Conservation (phyloP, 176 grass and related monocot genomes). For the Tillandsia fasciculata region DNA sequence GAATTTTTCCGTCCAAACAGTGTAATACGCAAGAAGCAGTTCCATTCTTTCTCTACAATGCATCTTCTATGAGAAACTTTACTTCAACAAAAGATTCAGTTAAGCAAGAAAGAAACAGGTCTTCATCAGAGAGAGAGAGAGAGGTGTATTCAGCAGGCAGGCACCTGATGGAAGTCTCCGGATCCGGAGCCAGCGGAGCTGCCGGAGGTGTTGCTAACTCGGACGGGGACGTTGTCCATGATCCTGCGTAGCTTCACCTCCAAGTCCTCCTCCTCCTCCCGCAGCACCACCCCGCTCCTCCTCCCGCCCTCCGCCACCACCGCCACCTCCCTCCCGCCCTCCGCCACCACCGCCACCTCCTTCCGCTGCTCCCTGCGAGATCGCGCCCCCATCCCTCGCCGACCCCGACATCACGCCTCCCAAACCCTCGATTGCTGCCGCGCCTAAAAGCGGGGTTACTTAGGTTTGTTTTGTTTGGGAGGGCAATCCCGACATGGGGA, state of each 20-base stretch:
- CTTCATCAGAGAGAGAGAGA: neutral
- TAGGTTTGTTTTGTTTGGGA: too few relatives aligned
- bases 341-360: neutral
- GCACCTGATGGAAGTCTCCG: conserved; percentile 93
- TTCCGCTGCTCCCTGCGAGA: neutral
- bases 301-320: conserved; percentile 9
- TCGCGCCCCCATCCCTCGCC: neutral
- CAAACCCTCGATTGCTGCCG: too few relatives aligned
- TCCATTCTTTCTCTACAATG: too few relatives aligned
- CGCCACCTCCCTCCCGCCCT: conserved; percentile 17
- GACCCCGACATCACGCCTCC: neutral
- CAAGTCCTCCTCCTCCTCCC: conserved; percentile 85
- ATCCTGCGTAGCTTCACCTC: conserved; percentile 90
- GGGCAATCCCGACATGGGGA: too few relatives aligned
- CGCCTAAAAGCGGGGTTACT: too few relatives aligned
- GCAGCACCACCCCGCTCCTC: conserved; percentile 50
- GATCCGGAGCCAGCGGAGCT: conserved; percentile 88
- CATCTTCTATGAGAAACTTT: too few relatives aligned
- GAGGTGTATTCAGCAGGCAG: neutral
- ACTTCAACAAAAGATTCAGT: neutral
- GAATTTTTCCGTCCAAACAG: too few relatives aligned
- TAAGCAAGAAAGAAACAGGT: neutral
- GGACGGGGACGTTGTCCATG: conserved; percentile 80
- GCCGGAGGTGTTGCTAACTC: conserved; percentile 85
- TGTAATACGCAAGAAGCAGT: too few relatives aligned